These are phyloP conservation scores for Ceratobasidium sp. DNA, from an alignment of 1,284 basidiomycete genomes.

Conservation along the genomic window DNA sequence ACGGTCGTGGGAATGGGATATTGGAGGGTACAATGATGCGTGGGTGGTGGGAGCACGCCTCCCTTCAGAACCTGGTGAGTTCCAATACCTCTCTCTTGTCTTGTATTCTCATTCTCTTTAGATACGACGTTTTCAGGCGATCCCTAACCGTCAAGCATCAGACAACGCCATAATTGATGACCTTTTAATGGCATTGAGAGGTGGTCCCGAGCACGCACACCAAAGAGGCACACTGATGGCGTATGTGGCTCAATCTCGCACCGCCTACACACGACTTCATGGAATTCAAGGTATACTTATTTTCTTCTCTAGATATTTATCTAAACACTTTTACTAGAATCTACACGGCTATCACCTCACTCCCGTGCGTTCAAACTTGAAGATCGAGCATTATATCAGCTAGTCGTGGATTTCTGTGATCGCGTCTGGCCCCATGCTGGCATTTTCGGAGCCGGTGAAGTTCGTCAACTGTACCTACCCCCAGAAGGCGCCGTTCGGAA, in stretches of 20 bases:
- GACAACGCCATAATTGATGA: background rate
- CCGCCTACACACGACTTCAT: background rate
- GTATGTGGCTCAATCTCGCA: background rate
- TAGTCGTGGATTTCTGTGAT: background rate
- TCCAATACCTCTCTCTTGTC: no score
- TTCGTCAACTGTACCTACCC: background rate
- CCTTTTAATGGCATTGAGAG: background rate
- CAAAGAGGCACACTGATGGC: slow-evolving; percentile 4
- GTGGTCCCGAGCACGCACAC: slow-evolving; percentile 3
- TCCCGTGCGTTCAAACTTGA: background rate
- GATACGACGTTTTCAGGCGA: background rate
- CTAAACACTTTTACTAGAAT: background rate
- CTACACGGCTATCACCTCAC: background rate
- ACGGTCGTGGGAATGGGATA: no score
- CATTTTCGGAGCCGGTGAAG: background rate
- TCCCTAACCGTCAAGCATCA: background rate
- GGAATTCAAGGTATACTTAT: background rate
- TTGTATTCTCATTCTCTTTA: background rate
- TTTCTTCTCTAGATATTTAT: no score
- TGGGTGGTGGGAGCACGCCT: no score
- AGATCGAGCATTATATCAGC: background rate
- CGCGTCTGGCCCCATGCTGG: slow-evolving; percentile 10
- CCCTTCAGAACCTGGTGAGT: background rate
- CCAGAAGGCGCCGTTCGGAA: background rate
- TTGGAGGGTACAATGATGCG: no score